Percentiles rank a stretch among this genome's conserved stretches.
These are phyloP conservation scores for Phyllosticta capitalensis DNA, from an alignment of 2,329 filamentous ascomycete species.

Conservation along the genomic window DNA sequence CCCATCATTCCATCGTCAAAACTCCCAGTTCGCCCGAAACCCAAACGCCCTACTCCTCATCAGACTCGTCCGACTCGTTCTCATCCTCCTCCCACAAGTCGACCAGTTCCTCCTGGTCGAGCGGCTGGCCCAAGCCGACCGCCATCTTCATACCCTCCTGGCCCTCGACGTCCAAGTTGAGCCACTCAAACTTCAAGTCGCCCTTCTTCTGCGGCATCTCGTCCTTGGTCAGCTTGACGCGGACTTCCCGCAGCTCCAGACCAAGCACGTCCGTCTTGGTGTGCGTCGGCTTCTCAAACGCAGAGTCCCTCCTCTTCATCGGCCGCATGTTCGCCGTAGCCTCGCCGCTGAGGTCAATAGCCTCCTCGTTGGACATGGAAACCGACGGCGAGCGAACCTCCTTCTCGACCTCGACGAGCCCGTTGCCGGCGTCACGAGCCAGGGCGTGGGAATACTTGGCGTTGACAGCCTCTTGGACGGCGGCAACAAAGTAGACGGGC, in stretches of 20 bases:
- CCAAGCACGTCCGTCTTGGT: slow-evolving; percentile 10
- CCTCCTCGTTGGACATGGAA: neutral
- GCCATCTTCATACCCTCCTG: slow-evolving; percentile 3
- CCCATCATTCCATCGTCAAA: neutral
- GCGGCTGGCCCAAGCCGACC: slow-evolving; percentile 3
- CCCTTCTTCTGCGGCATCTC: neutral
- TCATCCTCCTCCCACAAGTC: slow-evolving; percentile 10
- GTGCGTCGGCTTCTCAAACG: slow-evolving; percentile 8
- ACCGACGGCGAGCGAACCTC: neutral
- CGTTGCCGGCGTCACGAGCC: slow-evolving; percentile 5
- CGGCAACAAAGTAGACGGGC: slow-evolving; percentile 6
- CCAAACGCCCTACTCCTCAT: slow-evolving; percentile 1
- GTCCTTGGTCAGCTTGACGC: neutral
- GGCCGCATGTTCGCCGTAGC: neutral
- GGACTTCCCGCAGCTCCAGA: slow-evolving; percentile 5
- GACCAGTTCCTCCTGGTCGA: slow-evolving; percentile 8
- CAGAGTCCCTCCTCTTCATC: slow-evolving; percentile 5
- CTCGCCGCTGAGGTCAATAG: neutral
- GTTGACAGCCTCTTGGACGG: slow-evolving; percentile 5
- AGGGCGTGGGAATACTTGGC: slow-evolving; percentile 3
- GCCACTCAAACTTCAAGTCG: slow-evolving; percentile 1
- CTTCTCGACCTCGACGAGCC: slow-evolving; percentile 1
- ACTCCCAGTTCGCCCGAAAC: neutral
- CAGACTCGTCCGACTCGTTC: neutral
- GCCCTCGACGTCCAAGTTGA: neutral